phyloP scores from a whole-genome alignment of 2,329 filamentous ascomycete genomes.

The Escovopsis sp. region DNA sequence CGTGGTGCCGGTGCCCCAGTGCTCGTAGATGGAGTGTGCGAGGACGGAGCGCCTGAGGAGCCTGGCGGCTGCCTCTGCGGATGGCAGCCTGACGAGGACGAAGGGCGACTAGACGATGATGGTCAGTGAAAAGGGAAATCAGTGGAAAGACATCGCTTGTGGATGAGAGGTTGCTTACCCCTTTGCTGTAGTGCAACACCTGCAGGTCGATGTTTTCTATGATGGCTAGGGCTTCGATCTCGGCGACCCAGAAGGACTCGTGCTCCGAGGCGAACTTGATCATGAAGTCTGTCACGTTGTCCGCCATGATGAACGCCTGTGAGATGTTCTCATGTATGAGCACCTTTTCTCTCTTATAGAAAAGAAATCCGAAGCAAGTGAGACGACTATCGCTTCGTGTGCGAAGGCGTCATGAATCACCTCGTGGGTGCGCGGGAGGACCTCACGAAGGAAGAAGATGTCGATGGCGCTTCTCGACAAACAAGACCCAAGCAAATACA shows the following conservation, averaged over 20 bases:
- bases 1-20: conserved; percentile 63
- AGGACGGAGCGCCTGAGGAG: conserved; percentile 69
- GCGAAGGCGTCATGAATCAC: too few species aligned
- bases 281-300: conserved; percentile 52
- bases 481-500: too few species aligned
- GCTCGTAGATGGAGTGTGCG: conserved; percentile 68
- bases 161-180: conserved; percentile 38
- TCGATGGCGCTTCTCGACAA: too few species aligned
- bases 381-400: too few species aligned
- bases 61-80: conserved; percentile 46
- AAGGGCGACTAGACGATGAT: conserved; percentile 56
- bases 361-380: not conserved
- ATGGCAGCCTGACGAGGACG: conserved; percentile 58
- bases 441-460: too few species aligned
- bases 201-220: conserved; percentile 52
- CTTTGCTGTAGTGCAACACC: conserved; percentile 58
- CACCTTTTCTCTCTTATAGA: not conserved
- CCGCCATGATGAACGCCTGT: not conserved
- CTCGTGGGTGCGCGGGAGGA: too few species aligned
- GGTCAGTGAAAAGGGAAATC: not conserved
- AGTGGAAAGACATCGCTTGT: not conserved
- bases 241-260: conserved; percentile 77
- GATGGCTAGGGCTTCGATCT: conserved; percentile 66
- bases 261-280: conserved; percentile 82
- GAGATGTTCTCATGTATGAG: not conserved